Percentiles rank a stretch among this genome's conserved stretches.
Evolutionary conservation across 2,329 filamentous ascomycete species (phyloP).

Genomic region (Neophaeococcomyces aloes): DNA sequence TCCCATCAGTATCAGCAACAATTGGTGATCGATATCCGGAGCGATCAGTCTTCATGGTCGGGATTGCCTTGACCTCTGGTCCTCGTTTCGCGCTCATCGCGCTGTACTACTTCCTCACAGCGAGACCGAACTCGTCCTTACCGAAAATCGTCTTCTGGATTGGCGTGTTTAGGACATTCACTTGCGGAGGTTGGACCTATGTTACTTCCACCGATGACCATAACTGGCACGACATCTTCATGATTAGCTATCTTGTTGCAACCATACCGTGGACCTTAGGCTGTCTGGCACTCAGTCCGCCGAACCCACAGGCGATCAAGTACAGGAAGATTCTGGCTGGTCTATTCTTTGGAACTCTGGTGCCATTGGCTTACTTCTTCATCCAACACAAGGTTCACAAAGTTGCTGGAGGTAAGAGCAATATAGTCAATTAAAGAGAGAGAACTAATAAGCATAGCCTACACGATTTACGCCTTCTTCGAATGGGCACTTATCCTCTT

Average conservation of each 20-base stretch:
- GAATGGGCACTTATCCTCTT: conserved; percentile 93
- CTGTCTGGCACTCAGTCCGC: conserved; percentile 76
- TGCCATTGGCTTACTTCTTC: conserved; percentile 91
- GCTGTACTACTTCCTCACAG: conserved; percentile 83
- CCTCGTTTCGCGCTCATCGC: conserved; percentile 84
- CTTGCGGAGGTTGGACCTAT: conserved; percentile 96
- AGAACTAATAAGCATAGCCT: conserved; percentile 49
- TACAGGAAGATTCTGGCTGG: conserved; percentile 77
- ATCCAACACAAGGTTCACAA: conserved; percentile 98
- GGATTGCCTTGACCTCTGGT: conserved; percentile 91
- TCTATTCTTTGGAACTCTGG: conserved; percentile 79
- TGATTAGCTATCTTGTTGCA: conserved; percentile 94
- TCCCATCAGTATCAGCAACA: conserved; percentile 88
- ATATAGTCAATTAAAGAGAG: background rate
- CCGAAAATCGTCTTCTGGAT: conserved; percentile 72
- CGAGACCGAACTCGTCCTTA: conserved; percentile 60
- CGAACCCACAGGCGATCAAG: conserved; percentile 70
- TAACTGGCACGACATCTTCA: conserved; percentile 97
- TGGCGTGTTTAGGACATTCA: conserved; percentile 79
- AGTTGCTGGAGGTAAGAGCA: conserved; percentile 69
- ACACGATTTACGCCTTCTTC: conserved; percentile 95
- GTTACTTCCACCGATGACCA: conserved; percentile 97
- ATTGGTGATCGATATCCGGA: conserved; percentile 97
- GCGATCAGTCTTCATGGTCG: conserved; percentile 91
- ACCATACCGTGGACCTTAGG: conserved; percentile 93